Evolutionary conservation across 257 asterid genomes (phyloP).

Genomic region (Solanum chmielewskii): DNA sequence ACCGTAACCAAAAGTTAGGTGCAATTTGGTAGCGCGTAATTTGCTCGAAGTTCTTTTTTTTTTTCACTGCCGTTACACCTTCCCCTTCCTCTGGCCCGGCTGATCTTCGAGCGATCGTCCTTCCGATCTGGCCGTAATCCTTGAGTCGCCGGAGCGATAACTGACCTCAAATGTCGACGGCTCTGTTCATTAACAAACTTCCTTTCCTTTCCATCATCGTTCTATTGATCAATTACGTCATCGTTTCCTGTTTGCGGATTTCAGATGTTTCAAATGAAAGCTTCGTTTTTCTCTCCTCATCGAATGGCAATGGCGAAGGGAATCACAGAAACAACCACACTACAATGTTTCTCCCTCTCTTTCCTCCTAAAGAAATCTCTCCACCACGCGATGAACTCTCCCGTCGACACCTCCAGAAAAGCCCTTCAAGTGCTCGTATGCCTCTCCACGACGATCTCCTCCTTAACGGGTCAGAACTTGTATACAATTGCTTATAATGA

Average conservation of each 20-base stretch:
- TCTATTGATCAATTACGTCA: neutral
- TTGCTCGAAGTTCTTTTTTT: too few relatives aligned
- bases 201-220: neutral
- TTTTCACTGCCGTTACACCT: neutral
- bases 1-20: neutral
- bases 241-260: neutral
- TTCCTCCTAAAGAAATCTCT: constrained; percentile 11
- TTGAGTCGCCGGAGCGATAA: neutral
- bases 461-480: constrained; percentile 45
- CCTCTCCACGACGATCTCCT: constrained; percentile 78
- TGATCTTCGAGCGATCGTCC: neutral
- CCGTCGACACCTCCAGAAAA: constrained; percentile 18
- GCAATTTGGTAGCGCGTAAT: neutral
- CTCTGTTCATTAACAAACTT: neutral
- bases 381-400: neutral
- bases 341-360: constrained; percentile 28
- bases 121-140: neutral
- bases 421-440: constrained; percentile 51
- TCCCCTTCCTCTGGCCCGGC: neutral
- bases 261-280: neutral
- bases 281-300: neutral
- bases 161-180: neutral
- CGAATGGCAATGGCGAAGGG: neutral
- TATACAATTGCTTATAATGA: neutral
- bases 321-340: neutral